Conservation (phyloP, 495 filamentous ascomycete genomes). For the Chaetomium fimeti region DNA sequence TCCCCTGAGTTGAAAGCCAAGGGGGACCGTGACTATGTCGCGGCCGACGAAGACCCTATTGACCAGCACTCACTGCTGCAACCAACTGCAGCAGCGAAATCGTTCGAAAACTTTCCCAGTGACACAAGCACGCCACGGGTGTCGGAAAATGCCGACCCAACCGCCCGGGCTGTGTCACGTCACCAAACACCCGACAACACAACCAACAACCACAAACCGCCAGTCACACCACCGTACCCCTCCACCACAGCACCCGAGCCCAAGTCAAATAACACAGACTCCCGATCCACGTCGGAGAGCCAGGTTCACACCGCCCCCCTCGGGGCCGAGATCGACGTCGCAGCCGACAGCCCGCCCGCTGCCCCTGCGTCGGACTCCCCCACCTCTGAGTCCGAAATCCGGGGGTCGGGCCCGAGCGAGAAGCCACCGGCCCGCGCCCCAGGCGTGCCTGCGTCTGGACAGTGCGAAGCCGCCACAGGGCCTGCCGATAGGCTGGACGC, state of each 20-base stretch:
- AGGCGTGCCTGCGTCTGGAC: neutral
- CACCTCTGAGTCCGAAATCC: slow-evolving; percentile 22
- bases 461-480: neutral
- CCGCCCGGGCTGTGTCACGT: slow-evolving; percentile 1
- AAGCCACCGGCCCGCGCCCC: neutral
- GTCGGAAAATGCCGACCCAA: neutral
- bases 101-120: neutral
- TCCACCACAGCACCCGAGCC: neutral
- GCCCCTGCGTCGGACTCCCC: slow-evolving; percentile 28
- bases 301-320: slow-evolving; percentile 13
- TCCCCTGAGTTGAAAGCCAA: neutral
- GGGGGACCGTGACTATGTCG: neutral
- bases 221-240: neutral
- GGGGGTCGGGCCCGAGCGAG: slow-evolving; percentile 15
- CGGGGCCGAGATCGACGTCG: slow-evolving; percentile 25
- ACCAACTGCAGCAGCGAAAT: neutral
- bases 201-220: neutral
- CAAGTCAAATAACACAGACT: neutral
- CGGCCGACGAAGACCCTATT: neutral
- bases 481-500: neutral
- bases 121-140: neutral
- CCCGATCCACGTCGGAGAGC: neutral
- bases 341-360: slow-evolving; percentile 14
- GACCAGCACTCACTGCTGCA: neutral
- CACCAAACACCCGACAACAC: neutral